Base-by-base conservation (phyloP, 768 basidiomycete species). In the Leccinum rimulosum region DNA sequence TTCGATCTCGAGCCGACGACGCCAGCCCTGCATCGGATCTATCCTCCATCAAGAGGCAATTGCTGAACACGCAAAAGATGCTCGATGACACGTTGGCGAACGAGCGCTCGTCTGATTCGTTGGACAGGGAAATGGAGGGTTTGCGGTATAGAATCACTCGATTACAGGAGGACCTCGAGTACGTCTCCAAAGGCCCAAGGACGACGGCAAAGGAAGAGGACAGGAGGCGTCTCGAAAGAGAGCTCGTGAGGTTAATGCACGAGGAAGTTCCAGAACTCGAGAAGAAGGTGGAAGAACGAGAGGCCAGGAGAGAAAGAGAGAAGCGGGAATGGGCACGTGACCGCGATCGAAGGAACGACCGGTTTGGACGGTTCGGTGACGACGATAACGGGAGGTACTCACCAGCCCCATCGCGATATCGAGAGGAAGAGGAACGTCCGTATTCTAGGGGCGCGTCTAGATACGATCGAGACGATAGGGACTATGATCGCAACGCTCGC, bases 231-330 rank as follows among this genome's bases (percentile, higher is more conserved):
- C 79, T 97, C 30, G 97, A 99, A 74, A 81, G 96, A 47, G 94
- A 98, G 65, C 77, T 98, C 19, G 73, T 96, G 57, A 78, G 80
- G 50, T 77, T 99, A 54, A 84, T 91, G 86, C 95, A 98, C 67
- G 93, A 96, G 68, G 83, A 88, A 50, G 79, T 99, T 5, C 97
- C 97, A 0, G 92, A 93, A 56, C 82, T 99, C 7, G 95, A 98
- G 74, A 81, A 87, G 63, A 86, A 84, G 70, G 85, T 97, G 52
- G 85, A 91, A 68, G 86, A 85, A 14, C 74, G 90, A 49, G 91
- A 96, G 51, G 86, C 87, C 60, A 79, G 86, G 63, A 87, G 82
- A 70, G 85, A 89, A 61, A 78, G 84, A 65, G 93, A 97, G 68
- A 87, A 87, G 65, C 77, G 92, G 38, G 87, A 93, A 48, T 88